phyloP scores from a whole-genome alignment of 2,329 filamentous ascomycete genomes.

The Beauveria caledonica region DNA sequence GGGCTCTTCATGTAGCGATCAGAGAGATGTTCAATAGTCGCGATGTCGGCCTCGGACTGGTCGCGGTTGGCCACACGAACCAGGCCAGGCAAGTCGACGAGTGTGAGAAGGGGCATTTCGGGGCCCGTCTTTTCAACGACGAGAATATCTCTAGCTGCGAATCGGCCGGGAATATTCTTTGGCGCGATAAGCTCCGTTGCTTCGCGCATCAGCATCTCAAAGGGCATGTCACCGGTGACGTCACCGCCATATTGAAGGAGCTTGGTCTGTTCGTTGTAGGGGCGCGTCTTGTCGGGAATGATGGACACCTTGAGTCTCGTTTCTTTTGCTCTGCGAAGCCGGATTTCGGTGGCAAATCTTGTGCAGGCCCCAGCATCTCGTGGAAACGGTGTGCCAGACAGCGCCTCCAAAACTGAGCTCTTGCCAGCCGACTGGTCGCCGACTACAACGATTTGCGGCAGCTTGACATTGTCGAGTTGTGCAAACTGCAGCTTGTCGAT shows the following conservation, averaged over 20 bases:
- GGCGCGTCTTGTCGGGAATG: conserved; percentile 43
- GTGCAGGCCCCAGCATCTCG: conserved; percentile 53
- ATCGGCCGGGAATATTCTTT: conserved; percentile 41
- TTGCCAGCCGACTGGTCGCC: conserved; percentile 58
- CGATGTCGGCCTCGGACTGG: conserved; percentile 44
- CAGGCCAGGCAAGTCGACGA: conserved; percentile 54
- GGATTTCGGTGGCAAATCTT: conserved; percentile 52
- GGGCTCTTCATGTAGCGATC: conserved; percentile 48
- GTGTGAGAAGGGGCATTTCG: conserved; percentile 49
- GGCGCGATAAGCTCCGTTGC: conserved; percentile 43
- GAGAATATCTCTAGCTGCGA: conserved; percentile 45
- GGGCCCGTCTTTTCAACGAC: conserved; percentile 52
- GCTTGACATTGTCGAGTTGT: conserved; percentile 42
- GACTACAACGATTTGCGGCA: conserved; percentile 56
- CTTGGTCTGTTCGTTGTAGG: conserved; percentile 37
- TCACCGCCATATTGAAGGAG: conserved; percentile 41
- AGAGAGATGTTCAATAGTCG: conserved; percentile 42
- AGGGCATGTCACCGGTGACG: conserved; percentile 36
- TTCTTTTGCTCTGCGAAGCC: conserved; percentile 41
- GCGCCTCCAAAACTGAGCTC: conserved; percentile 54
- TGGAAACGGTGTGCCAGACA: conserved; percentile 54
- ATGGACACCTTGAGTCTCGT: conserved; percentile 41
- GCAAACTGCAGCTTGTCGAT: conserved; percentile 47
- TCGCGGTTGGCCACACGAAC: conserved; percentile 45
- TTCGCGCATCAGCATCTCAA: conserved; percentile 42